phyloP scores from a whole-genome alignment of 352 stramenopile species.

The Phytophthora meadii region DNA sequence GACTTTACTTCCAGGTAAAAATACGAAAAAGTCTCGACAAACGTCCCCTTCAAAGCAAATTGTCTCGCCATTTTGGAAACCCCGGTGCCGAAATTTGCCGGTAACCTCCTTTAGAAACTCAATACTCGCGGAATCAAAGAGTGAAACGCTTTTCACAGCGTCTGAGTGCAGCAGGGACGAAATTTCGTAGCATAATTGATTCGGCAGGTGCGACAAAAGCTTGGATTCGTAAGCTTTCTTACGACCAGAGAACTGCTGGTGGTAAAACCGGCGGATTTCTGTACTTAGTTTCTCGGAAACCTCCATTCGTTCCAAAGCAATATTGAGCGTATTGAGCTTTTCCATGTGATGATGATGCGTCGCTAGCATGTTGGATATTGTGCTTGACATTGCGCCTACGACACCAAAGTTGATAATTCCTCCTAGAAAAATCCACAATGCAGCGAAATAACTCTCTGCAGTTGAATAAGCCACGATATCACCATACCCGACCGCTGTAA shows the following conservation, averaged over 20 bases:
- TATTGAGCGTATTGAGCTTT: constrained; percentile 66
- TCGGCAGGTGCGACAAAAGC: constrained; percentile 58
- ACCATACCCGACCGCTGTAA: constrained; percentile 74
- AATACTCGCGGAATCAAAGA: constrained; percentile 65
- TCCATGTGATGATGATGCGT: constrained; percentile 67
- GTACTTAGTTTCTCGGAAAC: constrained; percentile 49
- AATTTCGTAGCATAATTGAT: constrained; percentile 73
- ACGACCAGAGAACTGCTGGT: constrained; percentile 71
- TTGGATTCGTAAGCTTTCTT: constrained; percentile 68
- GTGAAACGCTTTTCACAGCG: constrained; percentile 53
- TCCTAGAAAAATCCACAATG: constrained; percentile 67
- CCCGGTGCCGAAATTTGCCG: constrained; percentile 62
- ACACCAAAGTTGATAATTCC: constrained; percentile 83
- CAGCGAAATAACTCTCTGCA: constrained; percentile 65
- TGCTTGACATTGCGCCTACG: constrained; percentile 74
- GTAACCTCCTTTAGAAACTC: constrained; percentile 67
- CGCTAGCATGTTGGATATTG: constrained; percentile 68
- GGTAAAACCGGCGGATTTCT: constrained; percentile 62
- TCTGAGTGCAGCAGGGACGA: constrained; percentile 69
- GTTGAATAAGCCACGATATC: constrained; percentile 49
- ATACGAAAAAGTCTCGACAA: constrained; percentile 71
- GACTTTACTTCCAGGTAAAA: constrained; percentile 52
- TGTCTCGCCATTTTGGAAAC: constrained; percentile 67
- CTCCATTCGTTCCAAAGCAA: constrained; percentile 54
- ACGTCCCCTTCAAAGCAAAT: constrained; percentile 65